phyloP scores from a whole-genome alignment of 2,329 filamentous ascomycete genomes.

The Aspergillus unguis region DNA sequence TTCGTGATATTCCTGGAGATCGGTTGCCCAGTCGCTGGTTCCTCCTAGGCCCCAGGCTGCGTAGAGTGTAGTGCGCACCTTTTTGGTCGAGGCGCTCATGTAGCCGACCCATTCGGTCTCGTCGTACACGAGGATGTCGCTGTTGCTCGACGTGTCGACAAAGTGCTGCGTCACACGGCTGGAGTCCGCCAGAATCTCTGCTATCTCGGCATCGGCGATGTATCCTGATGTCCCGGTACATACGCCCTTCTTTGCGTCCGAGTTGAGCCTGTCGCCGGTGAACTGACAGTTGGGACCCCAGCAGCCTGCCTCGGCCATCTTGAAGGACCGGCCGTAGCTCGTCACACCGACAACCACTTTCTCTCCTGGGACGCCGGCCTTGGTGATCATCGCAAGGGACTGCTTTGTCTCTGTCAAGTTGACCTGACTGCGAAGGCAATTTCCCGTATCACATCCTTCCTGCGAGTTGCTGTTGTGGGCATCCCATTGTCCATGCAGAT shows the following conservation, averaged over 20 bases:
- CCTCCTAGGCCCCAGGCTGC: slow-evolving; percentile 30
- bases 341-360: slow-evolving; percentile 3
- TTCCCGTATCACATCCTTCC: slow-evolving; percentile 23
- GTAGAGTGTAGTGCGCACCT: slow-evolving; percentile 17
- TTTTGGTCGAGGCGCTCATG: slow-evolving; percentile 26
- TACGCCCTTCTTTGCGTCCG: not conserved
- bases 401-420: slow-evolving; percentile 38
- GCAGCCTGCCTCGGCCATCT: not conserved
- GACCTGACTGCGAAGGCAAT: slow-evolving; percentile 28
- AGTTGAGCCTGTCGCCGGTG: not conserved
- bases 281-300: not conserved
- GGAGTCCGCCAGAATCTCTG: not conserved
- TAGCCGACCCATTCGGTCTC: slow-evolving; percentile 30
- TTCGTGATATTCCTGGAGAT: slow-evolving; percentile 17
- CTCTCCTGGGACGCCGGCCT: not conserved
- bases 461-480: slow-evolving; percentile 19
- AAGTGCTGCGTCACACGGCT: not conserved
- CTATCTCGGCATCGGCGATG: slow-evolving; percentile 1
- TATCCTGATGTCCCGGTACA: slow-evolving; percentile 1
- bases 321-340: slow-evolving; percentile 5
- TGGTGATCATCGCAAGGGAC: slow-evolving; percentile 29
- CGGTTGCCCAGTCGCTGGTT: slow-evolving; percentile 38
- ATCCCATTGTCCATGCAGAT: slow-evolving; percentile 33
- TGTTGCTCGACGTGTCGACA: not conserved
- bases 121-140: slow-evolving; percentile 5